Percentiles rank a stretch among this genome's conserved stretches.
phyloP scores from a whole-genome alignment of 139 green algal genomes.

The Coccomyxa sp. region DNA sequence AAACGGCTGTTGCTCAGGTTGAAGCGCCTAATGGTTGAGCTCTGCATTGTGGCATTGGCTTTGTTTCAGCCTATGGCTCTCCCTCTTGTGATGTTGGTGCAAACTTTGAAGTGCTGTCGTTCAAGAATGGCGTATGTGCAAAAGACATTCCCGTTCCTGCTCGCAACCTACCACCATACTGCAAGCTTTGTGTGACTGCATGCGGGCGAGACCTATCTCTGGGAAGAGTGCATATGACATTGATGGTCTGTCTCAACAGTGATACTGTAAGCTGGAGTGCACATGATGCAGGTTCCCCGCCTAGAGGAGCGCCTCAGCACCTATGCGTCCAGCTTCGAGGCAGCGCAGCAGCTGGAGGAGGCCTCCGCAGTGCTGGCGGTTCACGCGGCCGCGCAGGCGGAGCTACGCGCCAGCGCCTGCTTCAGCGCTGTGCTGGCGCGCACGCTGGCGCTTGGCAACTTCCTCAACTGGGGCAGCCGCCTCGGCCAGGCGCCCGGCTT shows the following conservation, averaged over 20 bases:
- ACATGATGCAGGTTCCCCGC: conserved; percentile 22
- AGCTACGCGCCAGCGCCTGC: conserved; percentile 20
- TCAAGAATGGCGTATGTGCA: not conserved
- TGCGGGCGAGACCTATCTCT: no score
- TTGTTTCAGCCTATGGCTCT: not conserved
- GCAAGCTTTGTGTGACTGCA: no score
- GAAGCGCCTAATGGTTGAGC: not conserved
- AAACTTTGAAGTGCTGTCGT: no score
- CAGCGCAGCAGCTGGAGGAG: conserved; percentile 15
- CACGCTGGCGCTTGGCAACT: conserved; percentile 38
- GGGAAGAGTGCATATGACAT: not conserved
- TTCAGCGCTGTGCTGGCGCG: conserved; percentile 23
- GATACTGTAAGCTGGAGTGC: not conserved
- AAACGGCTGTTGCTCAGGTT: not conserved
- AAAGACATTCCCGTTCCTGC: not conserved
- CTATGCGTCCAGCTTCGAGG: conserved; percentile 23
- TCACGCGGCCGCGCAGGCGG: conserved; percentile 20
- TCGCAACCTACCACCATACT: not conserved
- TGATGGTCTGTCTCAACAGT: not conserved
- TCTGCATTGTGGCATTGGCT: not conserved
- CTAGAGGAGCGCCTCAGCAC: conserved; percentile 26
- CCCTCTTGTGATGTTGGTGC: not conserved
- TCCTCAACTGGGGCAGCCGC: conserved; percentile 35
- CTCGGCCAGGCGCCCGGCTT: conserved; percentile 37
- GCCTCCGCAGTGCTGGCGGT: conserved; percentile 16